These are phyloP conservation scores for Canariomyces notabilis DNA, from an alignment of 2,329 filamentous ascomycete species.

Conservation along the genomic window DNA sequence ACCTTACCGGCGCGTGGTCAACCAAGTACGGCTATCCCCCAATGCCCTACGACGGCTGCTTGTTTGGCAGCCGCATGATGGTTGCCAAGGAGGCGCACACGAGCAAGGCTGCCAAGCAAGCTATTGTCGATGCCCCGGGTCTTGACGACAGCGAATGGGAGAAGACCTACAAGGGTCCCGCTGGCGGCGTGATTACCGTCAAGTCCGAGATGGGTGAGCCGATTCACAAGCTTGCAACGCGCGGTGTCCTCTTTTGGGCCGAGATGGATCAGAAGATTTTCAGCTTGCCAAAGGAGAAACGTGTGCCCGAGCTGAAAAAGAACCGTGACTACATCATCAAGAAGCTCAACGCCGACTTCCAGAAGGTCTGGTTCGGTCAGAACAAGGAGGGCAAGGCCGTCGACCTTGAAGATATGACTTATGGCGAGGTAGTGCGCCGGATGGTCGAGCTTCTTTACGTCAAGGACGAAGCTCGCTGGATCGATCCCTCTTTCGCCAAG, in stretches of 20 bases:
- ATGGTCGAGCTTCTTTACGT: slow-evolving; percentile 90
- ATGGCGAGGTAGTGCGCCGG: slow-evolving; percentile 77
- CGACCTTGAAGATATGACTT: slow-evolving; percentile 94
- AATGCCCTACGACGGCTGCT: slow-evolving; percentile 90
- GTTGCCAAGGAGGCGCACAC: slow-evolving; percentile 89
- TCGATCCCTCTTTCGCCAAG: slow-evolving; percentile 74
- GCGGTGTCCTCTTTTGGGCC: slow-evolving; percentile 93
- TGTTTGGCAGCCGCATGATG: slow-evolving; percentile 94
- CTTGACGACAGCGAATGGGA: slow-evolving; percentile 83
- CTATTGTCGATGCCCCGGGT: slow-evolving; percentile 80
- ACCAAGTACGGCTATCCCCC: slow-evolving; percentile 78
- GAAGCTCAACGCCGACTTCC: slow-evolving; percentile 92
- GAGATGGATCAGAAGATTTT: slow-evolving; percentile 99
- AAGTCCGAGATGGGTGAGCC: slow-evolving; percentile 99
- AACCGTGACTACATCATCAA: slow-evolving; percentile 87
- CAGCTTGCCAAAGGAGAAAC: slow-evolving; percentile 90
- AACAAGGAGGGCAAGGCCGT: slow-evolving; percentile 76
- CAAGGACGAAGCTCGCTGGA: slow-evolving; percentile 86
- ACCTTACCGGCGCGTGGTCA: slow-evolving; percentile 87
- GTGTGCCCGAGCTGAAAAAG: slow-evolving; percentile 81
- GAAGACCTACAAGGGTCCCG: slow-evolving; percentile 84
- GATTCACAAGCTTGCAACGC: slow-evolving; percentile 96
- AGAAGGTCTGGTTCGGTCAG: slow-evolving; percentile 93
- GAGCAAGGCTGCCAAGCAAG: slow-evolving; percentile 80
- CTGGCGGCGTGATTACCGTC: slow-evolving; percentile 92